Evolutionary conservation across 1,284 basidiomycete genomes (phyloP).

Genomic region (Porphyrellus sp.): DNA sequence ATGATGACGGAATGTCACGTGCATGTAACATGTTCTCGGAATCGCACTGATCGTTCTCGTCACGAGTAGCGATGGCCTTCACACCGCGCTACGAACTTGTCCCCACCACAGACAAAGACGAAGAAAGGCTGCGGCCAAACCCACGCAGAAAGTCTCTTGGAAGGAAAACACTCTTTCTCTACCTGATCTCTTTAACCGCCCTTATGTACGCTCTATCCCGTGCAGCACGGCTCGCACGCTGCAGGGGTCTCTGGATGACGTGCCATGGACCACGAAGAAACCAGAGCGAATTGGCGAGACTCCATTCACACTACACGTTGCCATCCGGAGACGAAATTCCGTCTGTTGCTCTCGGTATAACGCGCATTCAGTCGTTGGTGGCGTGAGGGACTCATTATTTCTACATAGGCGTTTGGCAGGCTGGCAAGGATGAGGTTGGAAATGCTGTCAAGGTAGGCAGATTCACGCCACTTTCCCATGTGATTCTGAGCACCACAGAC

Average conservation of each 20-base stretch:
- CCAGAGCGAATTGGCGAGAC: slow-evolving; percentile 19
- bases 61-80: slow-evolving; percentile 21
- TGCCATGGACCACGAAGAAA: slow-evolving; percentile 28
- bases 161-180: slow-evolving; percentile 23
- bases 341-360: slow-evolving; percentile 54
- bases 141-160: background rate
- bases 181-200: slow-evolving; percentile 5
- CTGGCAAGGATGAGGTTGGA: slow-evolving; percentile 53
- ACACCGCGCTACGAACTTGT: slow-evolving; percentile 25
- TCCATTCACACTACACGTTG: slow-evolving; percentile 52
- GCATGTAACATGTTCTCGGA: background rate
- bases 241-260: slow-evolving; percentile 19
- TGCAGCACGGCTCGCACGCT: slow-evolving; percentile 20
- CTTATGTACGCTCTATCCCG: slow-evolving; percentile 18
- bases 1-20: slow-evolving; percentile 9
- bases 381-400: slow-evolving; percentile 1
- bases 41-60: background rate
- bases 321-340: slow-evolving; percentile 64
- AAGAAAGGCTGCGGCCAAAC: background rate
- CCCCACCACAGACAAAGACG: slow-evolving; percentile 18
- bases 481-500: slow-evolving; percentile 33
- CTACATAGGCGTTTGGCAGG: slow-evolving; percentile 57
- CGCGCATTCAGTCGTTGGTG: background rate
- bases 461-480: background rate
- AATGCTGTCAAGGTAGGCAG: slow-evolving; percentile 50